Evolutionary conservation across 192 early-diverging fungal genomes (phyloP), one percentile per base, ranked within the genome.

Genomic region (Rhizophagus sp.): DNA sequence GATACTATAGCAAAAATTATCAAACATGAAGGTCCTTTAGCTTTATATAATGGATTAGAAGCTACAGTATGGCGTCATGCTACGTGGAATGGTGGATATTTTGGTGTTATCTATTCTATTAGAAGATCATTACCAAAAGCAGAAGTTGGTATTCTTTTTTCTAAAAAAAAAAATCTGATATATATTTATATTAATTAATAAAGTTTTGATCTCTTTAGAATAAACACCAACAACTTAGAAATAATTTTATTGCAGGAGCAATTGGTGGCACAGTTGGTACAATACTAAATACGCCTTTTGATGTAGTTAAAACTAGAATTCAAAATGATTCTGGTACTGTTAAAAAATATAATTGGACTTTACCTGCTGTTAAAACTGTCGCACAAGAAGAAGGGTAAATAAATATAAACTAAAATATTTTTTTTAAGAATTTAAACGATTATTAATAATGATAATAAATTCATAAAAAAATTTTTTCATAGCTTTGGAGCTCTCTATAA

Each of bases 31-130:
- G 96, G 91, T n/a, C 17, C 49, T 57, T 79, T 92, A 75, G 97
- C 94, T 15, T 91, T 99, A 84, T 95, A 88, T 85, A 96, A 94
- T 39, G 97, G 97, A 15, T 84, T 97, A 62, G 97, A 99, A 84
- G 93, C 96, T 34, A 99, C 97, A 9, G 83, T 97, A 57, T 95
- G 95, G 93, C 90, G 97, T 65, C 97, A 99, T 81, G 96, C 94
- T 50, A 83, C 92, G 74, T 99, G 97, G 97, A 99, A 99, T 86
- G 96, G 95, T 82, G 97, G 96, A 70, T 98, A 96, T 90, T 98
- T 98, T 91, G 95, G 95, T 71, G 90, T 88, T 76, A 93, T 94
- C 82, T 90, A 88, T 75, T 87, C 82, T 57, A 89, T 97, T 75
- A 92, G 91, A 75, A 86, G 83, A 64, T 57, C 87, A 24, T 82